These are phyloP conservation scores for Brassica carinata DNA, from an alignment of 345 rosid genomes.

Conservation along the genomic window DNA sequence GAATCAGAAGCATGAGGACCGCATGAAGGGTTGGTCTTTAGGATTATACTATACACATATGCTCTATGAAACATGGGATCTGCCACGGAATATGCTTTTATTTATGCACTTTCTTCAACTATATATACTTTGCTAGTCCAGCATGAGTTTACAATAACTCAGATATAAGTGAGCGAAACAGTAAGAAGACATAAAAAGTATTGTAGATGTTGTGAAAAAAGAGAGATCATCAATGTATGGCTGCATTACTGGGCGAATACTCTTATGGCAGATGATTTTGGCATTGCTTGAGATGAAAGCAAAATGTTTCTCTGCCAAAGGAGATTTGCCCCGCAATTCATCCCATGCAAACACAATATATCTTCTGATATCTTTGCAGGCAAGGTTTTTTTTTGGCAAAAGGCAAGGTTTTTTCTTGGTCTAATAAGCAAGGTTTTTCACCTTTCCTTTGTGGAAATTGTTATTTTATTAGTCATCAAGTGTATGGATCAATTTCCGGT, in stretches of 20 bases:
- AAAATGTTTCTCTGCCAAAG: conserved; percentile 32
- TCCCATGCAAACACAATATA: background rate
- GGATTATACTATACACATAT: conserved; percentile 25
- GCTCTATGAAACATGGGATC: conserved; percentile 30
- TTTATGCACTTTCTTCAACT: background rate
- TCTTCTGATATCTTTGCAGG: background rate
- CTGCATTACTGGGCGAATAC: conserved; percentile 32
- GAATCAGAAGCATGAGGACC: conserved; percentile 30
- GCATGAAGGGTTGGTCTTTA: conserved; percentile 16
- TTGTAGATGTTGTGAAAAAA: background rate
- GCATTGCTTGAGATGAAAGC: background rate
- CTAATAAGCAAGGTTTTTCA: no score
- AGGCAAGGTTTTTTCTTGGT: no score
- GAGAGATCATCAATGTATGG: conserved; percentile 9
- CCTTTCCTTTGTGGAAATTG: background rate
- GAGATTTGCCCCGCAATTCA: conserved; percentile 41
- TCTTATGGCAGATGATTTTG: conserved; percentile 30
- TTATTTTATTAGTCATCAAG: background rate
- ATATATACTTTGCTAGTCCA: conserved; percentile 16
- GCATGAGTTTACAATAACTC: background rate
- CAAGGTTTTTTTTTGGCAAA: background rate
- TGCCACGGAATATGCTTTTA: conserved; percentile 36
- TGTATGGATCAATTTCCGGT: background rate
- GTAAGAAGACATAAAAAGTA: background rate
- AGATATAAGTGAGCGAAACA: background rate